These are phyloP conservation scores for Nothomitra cinnamomea DNA, from an alignment of 2,329 filamentous ascomycete genomes.

Conservation along the genomic window DNA sequence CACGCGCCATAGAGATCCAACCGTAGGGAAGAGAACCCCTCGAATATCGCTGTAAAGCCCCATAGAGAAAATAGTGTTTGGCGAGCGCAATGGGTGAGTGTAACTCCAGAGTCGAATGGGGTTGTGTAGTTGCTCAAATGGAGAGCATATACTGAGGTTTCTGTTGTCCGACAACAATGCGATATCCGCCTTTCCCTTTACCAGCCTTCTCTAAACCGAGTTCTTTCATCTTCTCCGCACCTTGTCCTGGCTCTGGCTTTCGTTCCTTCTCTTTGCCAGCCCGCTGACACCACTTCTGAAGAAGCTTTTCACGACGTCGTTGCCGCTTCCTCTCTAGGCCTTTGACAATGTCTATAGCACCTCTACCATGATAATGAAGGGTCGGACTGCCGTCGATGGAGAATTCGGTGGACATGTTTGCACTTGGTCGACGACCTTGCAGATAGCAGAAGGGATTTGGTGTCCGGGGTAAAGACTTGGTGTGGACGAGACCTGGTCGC, in stretches of 20 bases:
- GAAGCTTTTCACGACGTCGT: conserved; percentile 71
- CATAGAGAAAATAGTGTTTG: background rate
- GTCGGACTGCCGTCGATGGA: conserved; percentile 17
- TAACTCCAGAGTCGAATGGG: background rate
- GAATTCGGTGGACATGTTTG: conserved; percentile 7
- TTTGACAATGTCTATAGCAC: conserved; percentile 96
- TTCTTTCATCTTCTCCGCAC: conserved; percentile 84
- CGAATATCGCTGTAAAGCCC: background rate
- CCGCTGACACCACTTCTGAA: conserved; percentile 76
- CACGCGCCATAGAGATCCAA: background rate
- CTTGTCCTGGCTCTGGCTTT: conserved; percentile 63
- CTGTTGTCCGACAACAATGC: conserved; percentile 33
- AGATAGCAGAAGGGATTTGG: conserved; percentile 48
- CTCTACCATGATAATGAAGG: conserved; percentile 46
- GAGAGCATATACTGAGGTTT: conserved; percentile 53
- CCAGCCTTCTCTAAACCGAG: conserved; percentile 79
- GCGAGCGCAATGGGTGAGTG: background rate
- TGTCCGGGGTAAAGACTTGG: conserved; percentile 73
- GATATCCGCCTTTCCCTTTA: conserved; percentile 37
- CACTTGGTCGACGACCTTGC: conserved; percentile 26
- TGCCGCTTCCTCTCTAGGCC: conserved; percentile 89
- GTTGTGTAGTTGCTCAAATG: conserved; percentile 26
- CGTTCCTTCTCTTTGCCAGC: conserved; percentile 53
- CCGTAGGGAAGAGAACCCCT: background rate
- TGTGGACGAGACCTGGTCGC: conserved; percentile 39